Base-by-base conservation (phyloP, 805 yeast genomes). In the Candida easanensis region DNA sequence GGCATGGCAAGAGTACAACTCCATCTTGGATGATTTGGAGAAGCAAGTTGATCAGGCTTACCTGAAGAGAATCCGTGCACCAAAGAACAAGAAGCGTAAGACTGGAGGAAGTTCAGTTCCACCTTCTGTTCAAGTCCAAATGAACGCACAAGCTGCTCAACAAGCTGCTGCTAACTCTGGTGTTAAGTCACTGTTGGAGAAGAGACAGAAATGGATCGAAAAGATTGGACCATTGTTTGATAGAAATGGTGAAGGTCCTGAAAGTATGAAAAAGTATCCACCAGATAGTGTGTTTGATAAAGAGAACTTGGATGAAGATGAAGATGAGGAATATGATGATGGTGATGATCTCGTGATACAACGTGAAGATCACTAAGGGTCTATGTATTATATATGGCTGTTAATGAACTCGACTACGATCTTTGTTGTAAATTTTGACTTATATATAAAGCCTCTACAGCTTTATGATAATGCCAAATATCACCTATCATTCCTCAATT, bases 21-120 rank as follows among this genome's bases (percentile, higher is more conserved):
- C 91, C 11, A 90, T 93, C 41, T 65, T 89, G 46, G 98, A 93
- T 44, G 98, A 93, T 60, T 71, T 93, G 52, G 97, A 93, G 62
- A 93, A 91, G 62, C 99, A 93, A 65, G 90, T 93, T 28, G 99
- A 93, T 61, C 97, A 88, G 62, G 90, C 95, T 17, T 93, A 90
- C 60, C 68, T 85, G 50, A 85, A 89, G 62, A 72, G 97, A 46
- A 75, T 85, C 43, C 80, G 89, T 54, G 88, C 81, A 7, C 82
- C 88, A 44, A 84, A 69, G 50, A 66, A 63, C 43, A 69, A 68
- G 45, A 70, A 70, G 58, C 67, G 68, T 49, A 63, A 59, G 32
- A 54, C 57, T 42, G 19, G 19, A 30, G 18, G 19, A 15, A 26
- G 58, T 36, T 49, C 41, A 2, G 32, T 51, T 14, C 62, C 56